These are phyloP conservation scores for Naegleria fowleri DNA, from an alignment of 208 protist genomes.

Conservation along the genomic window DNA sequence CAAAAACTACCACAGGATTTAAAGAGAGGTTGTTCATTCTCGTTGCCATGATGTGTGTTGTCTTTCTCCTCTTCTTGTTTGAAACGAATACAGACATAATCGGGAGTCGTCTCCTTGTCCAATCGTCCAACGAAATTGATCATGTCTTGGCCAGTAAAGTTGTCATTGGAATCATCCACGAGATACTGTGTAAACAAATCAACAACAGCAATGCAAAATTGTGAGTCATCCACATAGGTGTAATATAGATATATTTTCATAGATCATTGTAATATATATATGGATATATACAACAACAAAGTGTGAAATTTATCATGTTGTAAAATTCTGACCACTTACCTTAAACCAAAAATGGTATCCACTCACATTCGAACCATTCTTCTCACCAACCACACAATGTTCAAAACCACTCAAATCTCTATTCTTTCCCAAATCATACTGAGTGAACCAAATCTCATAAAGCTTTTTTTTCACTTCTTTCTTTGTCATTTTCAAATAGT, in stretches of 20 bases:
- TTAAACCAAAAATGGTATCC: conserved; percentile 19
- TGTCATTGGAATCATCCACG: background rate
- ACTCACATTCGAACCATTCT: background rate
- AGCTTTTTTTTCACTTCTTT: background rate
- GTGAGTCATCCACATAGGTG: no score
- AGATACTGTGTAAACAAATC: no score
- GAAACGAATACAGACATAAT: background rate
- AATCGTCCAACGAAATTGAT: background rate
- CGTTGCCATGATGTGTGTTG: background rate
- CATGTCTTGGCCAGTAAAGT: background rate
- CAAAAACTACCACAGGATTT: background rate
- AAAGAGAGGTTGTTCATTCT: background rate
- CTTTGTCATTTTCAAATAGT: background rate
- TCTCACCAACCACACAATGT: conserved; percentile 10
- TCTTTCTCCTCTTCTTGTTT: background rate
- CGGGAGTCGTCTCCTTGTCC: background rate
- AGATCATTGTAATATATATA: no score
- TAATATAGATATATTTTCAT: no score
- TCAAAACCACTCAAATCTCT: background rate
- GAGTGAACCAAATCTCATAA: background rate
- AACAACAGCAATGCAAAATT: no score
- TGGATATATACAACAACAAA: no score
- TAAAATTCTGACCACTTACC: no score
- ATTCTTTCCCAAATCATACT: background rate
- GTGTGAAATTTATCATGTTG: no score